Base-by-base conservation (phyloP, 768 basidiomycete species). In the Naganishia friedmannii region DNA sequence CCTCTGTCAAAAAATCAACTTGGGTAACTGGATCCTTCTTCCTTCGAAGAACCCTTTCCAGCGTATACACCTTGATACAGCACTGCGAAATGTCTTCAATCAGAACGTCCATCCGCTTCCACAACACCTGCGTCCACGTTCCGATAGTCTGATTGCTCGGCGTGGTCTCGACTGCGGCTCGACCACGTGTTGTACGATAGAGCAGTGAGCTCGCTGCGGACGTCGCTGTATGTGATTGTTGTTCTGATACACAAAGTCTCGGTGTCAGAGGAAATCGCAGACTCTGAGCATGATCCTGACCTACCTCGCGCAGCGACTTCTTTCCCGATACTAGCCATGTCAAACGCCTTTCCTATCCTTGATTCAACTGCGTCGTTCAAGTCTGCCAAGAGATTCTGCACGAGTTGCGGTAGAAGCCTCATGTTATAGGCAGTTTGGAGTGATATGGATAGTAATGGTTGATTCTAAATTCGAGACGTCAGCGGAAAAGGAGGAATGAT, bases 381-480 rank as follows among this genome's bases (percentile, higher is more conserved):
- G 78, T 95, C 92, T 6, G 82, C 81, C 21, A 96, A 83, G 1
- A 98, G 86, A 65, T 86, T 86, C 69, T 89, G 87, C 4, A 97
- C 90, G 7, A 97, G 86, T 29, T 87, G 85, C 0, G 95, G 91
- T 13, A 99, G 84, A 19, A 91, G 86, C 32, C 89, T 86, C 17
- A 99, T 86, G 78, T 97, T 99, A 81, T 92, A 90, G 4, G 95
- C 93, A 0, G 93, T 97, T 84, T 98, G 96, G 15, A 99, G 85
- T 0, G 95, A 92, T 0, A 92, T 93, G 0, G 94, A 92, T 0
- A 99, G 85, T 21, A 95, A 82, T 1, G 92, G 87, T 82, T 92
- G 93, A 76, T 98, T 90, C 93, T 96, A 72, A 2, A 19, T 19
- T 23, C 8, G 17, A 19, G 23, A 51, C n/a, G 23, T 51, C 12